Percentiles rank a stretch among this genome's conserved stretches.
Evolutionary conservation across 345 rosid genomes (phyloP).

Genomic region (Balakata baccata): DNA sequence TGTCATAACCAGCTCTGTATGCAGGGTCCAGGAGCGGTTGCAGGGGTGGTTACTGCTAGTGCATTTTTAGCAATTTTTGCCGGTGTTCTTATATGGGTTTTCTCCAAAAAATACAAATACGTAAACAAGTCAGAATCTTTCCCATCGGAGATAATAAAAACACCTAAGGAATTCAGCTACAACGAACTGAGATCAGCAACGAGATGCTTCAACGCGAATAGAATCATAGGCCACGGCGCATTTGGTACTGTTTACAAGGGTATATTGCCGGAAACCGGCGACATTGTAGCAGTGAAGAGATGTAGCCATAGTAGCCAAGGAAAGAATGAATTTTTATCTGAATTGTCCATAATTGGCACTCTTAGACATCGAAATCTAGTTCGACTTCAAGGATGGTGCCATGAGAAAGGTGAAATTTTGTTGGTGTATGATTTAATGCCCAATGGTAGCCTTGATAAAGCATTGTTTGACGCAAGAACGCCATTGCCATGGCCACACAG

Average conservation of each 20-base stretch:
- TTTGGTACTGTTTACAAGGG: conserved; percentile 94
- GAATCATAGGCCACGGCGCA: conserved; percentile 89
- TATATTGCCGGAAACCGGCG: conserved; percentile 59
- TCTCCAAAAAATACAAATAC: conserved; percentile 53
- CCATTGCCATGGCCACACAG: conserved; percentile 72
- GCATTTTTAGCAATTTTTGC: conserved; percentile 79
- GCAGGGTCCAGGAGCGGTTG: conserved; percentile 86
- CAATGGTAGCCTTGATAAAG: conserved; percentile 92
- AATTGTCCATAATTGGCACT: conserved; percentile 75
- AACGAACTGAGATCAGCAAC: conserved; percentile 87
- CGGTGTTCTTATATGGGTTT: conserved; percentile 65
- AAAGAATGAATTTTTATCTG: conserved; percentile 77
- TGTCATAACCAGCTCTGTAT: conserved; percentile 83
- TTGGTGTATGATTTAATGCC: conserved; percentile 90
- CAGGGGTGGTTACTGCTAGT: conserved; percentile 89
- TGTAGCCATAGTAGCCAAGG: conserved; percentile 92
- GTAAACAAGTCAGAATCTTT: conserved; percentile 55
- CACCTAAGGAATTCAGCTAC: conserved; percentile 85
- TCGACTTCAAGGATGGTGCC: conserved; percentile 90
- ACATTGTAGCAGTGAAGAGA: conserved; percentile 78
- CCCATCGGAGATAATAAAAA: conserved; percentile 69
- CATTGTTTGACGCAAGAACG: conserved; percentile 65
- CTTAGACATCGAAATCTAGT: conserved; percentile 91
- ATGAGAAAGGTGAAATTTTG: conserved; percentile 85
- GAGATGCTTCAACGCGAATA: conserved; percentile 54